Base-by-base conservation (phyloP, 2,329 filamentous ascomycete species). In the Fusarium newnesense region DNA sequence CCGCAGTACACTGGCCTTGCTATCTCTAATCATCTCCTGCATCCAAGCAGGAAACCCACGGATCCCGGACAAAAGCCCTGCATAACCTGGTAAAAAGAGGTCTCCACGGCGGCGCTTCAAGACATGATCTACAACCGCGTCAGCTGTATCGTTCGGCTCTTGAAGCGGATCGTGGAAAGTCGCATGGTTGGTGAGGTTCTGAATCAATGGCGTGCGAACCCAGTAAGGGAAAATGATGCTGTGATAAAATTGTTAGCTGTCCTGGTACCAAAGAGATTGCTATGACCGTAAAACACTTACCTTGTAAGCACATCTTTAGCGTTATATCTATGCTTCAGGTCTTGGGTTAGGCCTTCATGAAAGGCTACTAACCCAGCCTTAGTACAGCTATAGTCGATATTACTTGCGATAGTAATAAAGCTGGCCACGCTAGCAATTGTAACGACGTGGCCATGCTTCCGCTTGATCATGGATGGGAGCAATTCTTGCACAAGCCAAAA, bases 301-400 rank as follows among this genome's bases (percentile, higher is more conserved):
- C 46, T 49, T 32, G 46, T 49, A 24, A 49, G 15, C 11, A 49
- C 28, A n/a, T 32, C 46, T 12, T 4, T 49, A 7, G 46, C 15
- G 21, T 49, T 24, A 4, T 49, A 49, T 49, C 46, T 24, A 18
- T 49, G 46, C 21, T 49, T 49, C 15, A 49, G 28, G 18, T 49
- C 28, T 49, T 49, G 46, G 3, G 46, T 2, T 7, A 49, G 15
- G 15, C 46, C 46, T 49, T 49, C 46, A 49, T 49, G 46, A 28
- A 32, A 49, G 28, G 46, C 28, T 24, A 49, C 46, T 2, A 49
- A 32, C 21, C 10, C 21, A 32, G 46, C 46, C 30, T 49, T 49
- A 5, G 46, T 49, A 49, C 46, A 49, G 21, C 46, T 49, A 32
- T 49, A 49, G 15, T 32, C 46, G 21, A 49, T 24, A 24, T 49